Evolutionary conservation across 345 rosid genomes (phyloP), one percentile per base, ranked within the genome.

Genomic region (Mangifera indica): DNA sequence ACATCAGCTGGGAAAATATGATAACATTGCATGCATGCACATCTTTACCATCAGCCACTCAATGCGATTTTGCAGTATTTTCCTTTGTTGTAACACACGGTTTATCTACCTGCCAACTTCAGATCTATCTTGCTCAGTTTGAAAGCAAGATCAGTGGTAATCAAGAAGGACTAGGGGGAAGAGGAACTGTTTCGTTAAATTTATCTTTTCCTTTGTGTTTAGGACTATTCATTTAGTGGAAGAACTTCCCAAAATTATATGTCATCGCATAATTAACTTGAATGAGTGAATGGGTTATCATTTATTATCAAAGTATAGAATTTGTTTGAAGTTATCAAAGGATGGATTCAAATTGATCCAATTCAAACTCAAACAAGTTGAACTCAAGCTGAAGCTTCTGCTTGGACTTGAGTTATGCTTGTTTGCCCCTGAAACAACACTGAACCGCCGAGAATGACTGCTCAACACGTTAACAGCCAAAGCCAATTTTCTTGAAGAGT

Each of bases 101-200:
- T n/a, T 10, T 20, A 15, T 70, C 59, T 72, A 64, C 20, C 52
- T 63, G 40, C 10, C 44, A 71, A 45, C 44, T 77, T 53, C 84
- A 93, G 97, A 97, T 85, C 75, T 63, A 91, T 93, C 78, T 91
- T 91, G 80, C 75, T 91, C 76, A 93, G 88, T 66, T 81, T 93
- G 84, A 90, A 90, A 83, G 93, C 97, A 55, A 84, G 94, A 75
- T 82, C 93, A 5, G 83, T 74, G 15, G 74, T 79, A 54, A 83
- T 88, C 64, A 91, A 90, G 86, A 86, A 82, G 63, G 83, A 84
- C 0, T 91, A 90, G 76, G 53, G 7, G 45, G 40, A 61, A 40
- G 40, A 61, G 49, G 21, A 22, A 7, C 26, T 18, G 29, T 48
- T 57, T 7, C 52, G 13, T 48, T 48, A 12, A 5, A 2, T 9